Evolutionary conservation across 768 basidiomycete genomes (phyloP).

Genomic region (Xerocomellus amylosporus): DNA sequence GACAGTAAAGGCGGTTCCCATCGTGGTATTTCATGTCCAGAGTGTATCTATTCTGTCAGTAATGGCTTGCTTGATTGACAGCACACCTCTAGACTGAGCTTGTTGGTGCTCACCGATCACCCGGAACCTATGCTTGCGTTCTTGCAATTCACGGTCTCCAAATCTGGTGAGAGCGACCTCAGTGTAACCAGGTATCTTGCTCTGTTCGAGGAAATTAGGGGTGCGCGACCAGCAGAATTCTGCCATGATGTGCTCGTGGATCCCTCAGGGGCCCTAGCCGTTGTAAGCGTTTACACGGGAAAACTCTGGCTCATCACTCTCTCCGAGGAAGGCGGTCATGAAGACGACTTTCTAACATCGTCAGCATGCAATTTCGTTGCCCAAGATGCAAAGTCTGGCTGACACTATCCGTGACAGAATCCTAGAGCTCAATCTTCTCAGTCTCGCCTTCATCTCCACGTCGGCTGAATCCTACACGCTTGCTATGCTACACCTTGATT

Average conservation of each 20-base stretch:
- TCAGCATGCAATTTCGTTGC: slow-evolving; percentile 36
- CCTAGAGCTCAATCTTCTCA: slow-evolving; percentile 65
- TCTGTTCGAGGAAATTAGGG: slow-evolving; percentile 47
- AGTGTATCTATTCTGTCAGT: slow-evolving; percentile 1
- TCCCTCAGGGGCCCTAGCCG: slow-evolving; percentile 55
- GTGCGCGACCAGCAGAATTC: slow-evolving; percentile 64
- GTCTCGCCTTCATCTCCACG: slow-evolving; percentile 56
- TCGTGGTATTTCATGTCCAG: slow-evolving; percentile 40
- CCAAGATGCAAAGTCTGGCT: background rate
- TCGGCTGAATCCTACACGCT: slow-evolving; percentile 46
- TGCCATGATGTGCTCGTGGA: slow-evolving; percentile 68
- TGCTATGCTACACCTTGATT: slow-evolving; percentile 67
- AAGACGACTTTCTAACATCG: slow-evolving; percentile 62
- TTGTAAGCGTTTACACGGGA: slow-evolving; percentile 66
- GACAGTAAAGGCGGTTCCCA: slow-evolving; percentile 52
- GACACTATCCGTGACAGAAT: slow-evolving; percentile 39
- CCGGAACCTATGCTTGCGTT: slow-evolving; percentile 73
- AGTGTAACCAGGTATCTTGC: slow-evolving; percentile 44
- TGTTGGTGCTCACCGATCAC: slow-evolving; percentile 71
- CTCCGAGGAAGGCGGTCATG: slow-evolving; percentile 47
- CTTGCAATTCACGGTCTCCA: slow-evolving; percentile 47
- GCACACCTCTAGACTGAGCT: slow-evolving; percentile 38
- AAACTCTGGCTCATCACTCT: slow-evolving; percentile 65
- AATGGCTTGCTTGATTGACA: slow-evolving; percentile 8
- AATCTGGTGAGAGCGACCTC: slow-evolving; percentile 34